These are phyloP conservation scores for Skeletonema potamos DNA, from an alignment of 108 stramenopile genomes.

Conservation along the genomic window DNA sequence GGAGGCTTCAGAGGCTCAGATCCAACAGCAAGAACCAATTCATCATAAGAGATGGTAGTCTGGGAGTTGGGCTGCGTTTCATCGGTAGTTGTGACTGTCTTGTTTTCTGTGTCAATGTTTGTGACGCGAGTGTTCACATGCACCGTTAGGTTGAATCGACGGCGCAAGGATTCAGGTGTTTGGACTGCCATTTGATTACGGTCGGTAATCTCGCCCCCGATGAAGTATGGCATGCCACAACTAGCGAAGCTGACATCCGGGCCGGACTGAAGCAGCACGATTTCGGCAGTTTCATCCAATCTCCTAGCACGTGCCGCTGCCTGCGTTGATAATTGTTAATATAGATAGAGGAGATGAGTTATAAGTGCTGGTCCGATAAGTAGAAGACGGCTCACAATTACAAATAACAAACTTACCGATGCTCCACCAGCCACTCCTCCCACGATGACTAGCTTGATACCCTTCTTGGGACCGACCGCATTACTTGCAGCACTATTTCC, in stretches of 20 bases:
- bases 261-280: slow-evolving; percentile 52
- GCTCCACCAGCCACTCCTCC: slow-evolving; percentile 78
- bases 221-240: slow-evolving; percentile 79
- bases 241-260: slow-evolving; percentile 70
- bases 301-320: slow-evolving; percentile 66
- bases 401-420: too few relatives aligned
- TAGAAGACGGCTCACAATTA: too few relatives aligned
- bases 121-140: slow-evolving; percentile 57
- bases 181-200: slow-evolving; percentile 69
- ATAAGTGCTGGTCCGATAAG: too few relatives aligned
- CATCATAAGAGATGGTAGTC: slow-evolving; percentile 40
- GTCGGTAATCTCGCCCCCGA: slow-evolving; percentile 68
- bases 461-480: slow-evolving; percentile 15
- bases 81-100: slow-evolving; percentile 45
- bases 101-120: slow-evolving; percentile 47
- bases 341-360: too few relatives aligned
- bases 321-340: too few relatives aligned
- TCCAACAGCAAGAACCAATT: slow-evolving; percentile 68
- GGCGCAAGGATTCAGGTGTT: slow-evolving; percentile 57
- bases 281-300: slow-evolving; percentile 62
- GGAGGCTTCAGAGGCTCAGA: slow-evolving; percentile 70
- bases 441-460: slow-evolving; percentile 64
- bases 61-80: slow-evolving; percentile 25
- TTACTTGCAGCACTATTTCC: not conserved
- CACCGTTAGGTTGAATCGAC: slow-evolving; percentile 46